These are phyloP conservation scores for Neurospora pannonica DNA, from an alignment of 495 filamentous ascomycete genomes.

Conservation along the genomic window DNA sequence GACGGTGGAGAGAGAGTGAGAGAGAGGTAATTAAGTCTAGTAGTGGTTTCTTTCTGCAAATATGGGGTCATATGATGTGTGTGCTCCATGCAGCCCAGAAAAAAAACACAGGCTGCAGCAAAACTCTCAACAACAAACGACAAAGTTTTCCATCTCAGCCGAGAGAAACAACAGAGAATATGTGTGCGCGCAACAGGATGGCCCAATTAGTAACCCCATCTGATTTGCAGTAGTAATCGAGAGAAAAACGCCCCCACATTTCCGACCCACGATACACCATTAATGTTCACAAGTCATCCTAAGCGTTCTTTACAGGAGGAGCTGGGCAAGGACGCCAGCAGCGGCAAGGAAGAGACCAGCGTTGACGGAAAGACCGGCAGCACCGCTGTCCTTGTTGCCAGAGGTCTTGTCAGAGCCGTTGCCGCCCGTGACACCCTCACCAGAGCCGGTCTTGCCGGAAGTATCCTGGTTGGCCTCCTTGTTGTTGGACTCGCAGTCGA, in stretches of 20 bases:
- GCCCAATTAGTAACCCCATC: background rate
- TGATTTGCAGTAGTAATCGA: conserved; percentile 1
- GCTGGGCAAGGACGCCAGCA: conserved; percentile 27
- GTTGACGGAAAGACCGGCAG: conserved; percentile 24
- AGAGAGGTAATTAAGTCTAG: conserved; percentile 2
- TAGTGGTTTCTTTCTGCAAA: conserved; percentile 2
- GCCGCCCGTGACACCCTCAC: conserved; percentile 9
- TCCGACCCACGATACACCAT: background rate
- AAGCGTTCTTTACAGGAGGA: conserved; percentile 17
- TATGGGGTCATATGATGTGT: conserved; percentile 2
- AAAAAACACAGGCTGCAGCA: background rate
- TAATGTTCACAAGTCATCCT: conserved; percentile 1
- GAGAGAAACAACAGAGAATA: background rate
- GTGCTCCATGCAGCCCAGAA: background rate
- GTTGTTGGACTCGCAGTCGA: conserved; percentile 44
- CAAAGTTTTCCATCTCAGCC: background rate
- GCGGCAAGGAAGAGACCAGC: conserved; percentile 31
- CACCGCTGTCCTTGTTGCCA: conserved; percentile 20
- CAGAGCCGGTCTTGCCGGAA: conserved; percentile 12
- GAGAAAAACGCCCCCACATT: background rate
- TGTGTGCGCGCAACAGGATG: background rate
- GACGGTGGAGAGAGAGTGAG: background rate
- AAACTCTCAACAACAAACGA: background rate
- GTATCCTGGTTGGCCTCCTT: conserved; percentile 34
- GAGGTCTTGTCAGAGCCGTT: conserved; percentile 5